Evolutionary conservation across 1,139 yeast species (phyloP).

Genomic region (Suhomyces bribrorum): DNA sequence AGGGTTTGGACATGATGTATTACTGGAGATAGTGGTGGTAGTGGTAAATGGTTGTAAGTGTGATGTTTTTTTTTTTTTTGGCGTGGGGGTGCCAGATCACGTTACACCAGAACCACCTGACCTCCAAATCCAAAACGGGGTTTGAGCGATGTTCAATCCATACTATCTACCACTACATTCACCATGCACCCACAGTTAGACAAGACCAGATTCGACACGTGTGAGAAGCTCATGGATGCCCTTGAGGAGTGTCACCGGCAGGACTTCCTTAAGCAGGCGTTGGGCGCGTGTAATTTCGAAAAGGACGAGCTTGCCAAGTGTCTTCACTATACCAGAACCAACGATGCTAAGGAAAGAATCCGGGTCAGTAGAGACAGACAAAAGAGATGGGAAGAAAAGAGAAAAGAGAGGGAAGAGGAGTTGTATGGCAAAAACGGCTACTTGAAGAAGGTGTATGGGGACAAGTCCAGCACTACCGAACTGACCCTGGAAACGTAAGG

Average conservation of each 20-base stretch:
- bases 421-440: constrained; percentile 77
- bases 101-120: neutral
- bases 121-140: neutral
- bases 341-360: constrained; percentile 65
- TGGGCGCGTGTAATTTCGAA: constrained; percentile 84
- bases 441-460: constrained; percentile 64
- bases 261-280: constrained; percentile 68
- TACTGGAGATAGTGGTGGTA: neutral
- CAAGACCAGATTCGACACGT: constrained; percentile 51
- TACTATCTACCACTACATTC: neutral
- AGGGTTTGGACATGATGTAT: constrained; percentile 18
- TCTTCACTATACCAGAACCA: constrained; percentile 73
- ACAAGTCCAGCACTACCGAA: constrained; percentile 1
- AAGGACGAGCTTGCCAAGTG: constrained; percentile 80
- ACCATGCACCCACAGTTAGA: constrained; percentile 52
- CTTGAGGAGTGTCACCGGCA: constrained; percentile 85
- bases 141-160: neutral
- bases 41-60: neutral
- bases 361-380: constrained; percentile 57
- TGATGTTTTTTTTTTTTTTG: neutral
- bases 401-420: constrained; percentile 70
- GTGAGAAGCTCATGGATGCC: constrained; percentile 82
- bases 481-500: too few relatives aligned
- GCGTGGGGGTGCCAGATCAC: neutral
- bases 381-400: constrained; percentile 52